These are phyloP conservation scores for Cladosporium sp. DNA, from an alignment of 2,329 filamentous ascomycete species.

Conservation along the genomic window DNA sequence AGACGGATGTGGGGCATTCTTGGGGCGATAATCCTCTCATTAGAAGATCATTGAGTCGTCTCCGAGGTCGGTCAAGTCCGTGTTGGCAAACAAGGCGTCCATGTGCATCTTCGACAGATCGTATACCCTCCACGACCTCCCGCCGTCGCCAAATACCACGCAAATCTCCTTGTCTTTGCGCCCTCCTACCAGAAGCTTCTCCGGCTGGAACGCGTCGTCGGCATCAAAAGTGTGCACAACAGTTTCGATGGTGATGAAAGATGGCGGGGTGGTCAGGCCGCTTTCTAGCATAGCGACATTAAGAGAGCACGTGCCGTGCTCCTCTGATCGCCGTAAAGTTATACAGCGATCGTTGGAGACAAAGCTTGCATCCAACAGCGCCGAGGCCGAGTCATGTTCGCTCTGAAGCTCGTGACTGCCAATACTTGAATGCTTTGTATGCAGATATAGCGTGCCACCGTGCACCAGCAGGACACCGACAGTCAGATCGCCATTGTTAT, in stretches of 20 bases:
- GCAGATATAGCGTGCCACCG: background rate
- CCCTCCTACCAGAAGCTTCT: slow-evolving; percentile 53
- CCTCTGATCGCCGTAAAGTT: background rate
- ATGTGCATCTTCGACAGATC: slow-evolving; percentile 39
- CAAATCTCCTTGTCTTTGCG: slow-evolving; percentile 49
- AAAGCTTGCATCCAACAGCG: slow-evolving; percentile 10
- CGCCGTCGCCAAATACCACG: slow-evolving; percentile 52
- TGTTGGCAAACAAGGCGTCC: background rate
- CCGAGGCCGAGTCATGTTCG: background rate
- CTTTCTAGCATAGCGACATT: background rate
- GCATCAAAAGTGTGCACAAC: slow-evolving; percentile 44
- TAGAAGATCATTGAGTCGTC: slow-evolving; percentile 7
- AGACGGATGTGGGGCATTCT: background rate
- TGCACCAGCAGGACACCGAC: background rate
- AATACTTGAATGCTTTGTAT: background rate
- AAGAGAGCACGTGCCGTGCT: background rate
- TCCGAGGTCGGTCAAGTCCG: background rate
- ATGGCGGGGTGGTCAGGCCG: background rate
- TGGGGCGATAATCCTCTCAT: background rate
- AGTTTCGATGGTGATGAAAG: slow-evolving; percentile 21
- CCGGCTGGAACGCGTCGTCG: slow-evolving; percentile 44
- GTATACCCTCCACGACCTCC: slow-evolving; percentile 52
- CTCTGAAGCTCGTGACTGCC: background rate
- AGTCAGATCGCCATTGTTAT: background rate
- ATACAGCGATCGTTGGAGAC: slow-evolving; percentile 3